Base-by-base conservation (phyloP, 2,329 filamentous ascomycete species). In the Phialophora verrucosa region DNA sequence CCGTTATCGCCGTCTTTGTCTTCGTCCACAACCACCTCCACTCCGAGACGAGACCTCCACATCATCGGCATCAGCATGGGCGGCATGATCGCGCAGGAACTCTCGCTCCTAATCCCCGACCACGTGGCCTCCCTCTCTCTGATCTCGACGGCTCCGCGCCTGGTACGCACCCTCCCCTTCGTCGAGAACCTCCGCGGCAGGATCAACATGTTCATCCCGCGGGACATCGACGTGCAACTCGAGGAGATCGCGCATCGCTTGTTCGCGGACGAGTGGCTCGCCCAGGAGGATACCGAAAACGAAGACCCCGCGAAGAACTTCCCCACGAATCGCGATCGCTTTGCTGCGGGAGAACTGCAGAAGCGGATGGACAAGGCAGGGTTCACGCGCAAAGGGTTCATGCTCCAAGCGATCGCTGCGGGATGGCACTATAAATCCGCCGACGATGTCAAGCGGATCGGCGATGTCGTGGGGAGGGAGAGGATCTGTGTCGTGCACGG, bases 41-140 rank as follows among this genome's bases (percentile, higher is more conserved):
- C 58, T 3, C 60, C 63, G 5, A 64, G 57, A 42, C 79, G 83
- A 81, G 76, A 86, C 59, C 71, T 90, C 14, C 88, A 97, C 79
- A 76, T 96, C 60, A 82, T 91, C 38, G 93, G 92, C 63, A 88
- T 94, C 70, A 92, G 89, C 66, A 91, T 96, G 85, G 92, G 92
- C 69, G 92, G 93, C 74, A 96, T 97, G 93, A 94, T 97, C 73
- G 87, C 91, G 2, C 93, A 96, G 78, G 93, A 97, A 79, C 75
- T 97, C 3, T 85, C 62, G 5, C 73, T 75, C 65, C 68, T 76
- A 4, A 73, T 76, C 42, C 74, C 75, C 2, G 11, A 64, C 3
- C 53, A 63, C 17, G 54, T 73, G 17, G 66, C 68, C 3, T 86
- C 83, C 17, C 79, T 91, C 20, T 83, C 80, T 38, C 82, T 91